Percentiles rank a stretch among this genome's conserved stretches.
phyloP scores from a whole-genome alignment of 768 basidiomycete species.

The Cubamyces lactineus region DNA sequence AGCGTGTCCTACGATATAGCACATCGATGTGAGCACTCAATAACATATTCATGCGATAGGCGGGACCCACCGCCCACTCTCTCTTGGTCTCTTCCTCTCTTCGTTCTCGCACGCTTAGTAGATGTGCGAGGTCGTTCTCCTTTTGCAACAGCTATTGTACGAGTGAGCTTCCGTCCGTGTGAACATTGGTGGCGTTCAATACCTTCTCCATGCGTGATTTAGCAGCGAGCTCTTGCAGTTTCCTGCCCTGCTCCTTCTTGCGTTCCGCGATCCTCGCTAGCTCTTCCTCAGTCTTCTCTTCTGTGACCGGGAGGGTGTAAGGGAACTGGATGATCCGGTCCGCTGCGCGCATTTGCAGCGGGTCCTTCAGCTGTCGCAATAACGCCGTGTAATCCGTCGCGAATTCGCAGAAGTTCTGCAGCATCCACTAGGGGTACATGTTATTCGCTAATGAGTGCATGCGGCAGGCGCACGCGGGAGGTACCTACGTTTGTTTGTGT shows the following conservation, averaged over 20 bases:
- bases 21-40: not conserved
- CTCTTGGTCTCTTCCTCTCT: constrained; percentile 62
- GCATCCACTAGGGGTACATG: constrained; percentile 71
- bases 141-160: constrained; percentile 65
- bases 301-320: constrained; percentile 58
- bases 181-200: not conserved
- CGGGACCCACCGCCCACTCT: constrained; percentile 68
- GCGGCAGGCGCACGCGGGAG: not conserved
- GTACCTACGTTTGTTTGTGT: constrained; percentile 72
- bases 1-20: constrained; percentile 51
- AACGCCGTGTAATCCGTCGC: constrained; percentile 72
- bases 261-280: constrained; percentile 76
- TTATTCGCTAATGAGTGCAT: not conserved
- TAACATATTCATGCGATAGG: not conserved
- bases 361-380: constrained; percentile 69
- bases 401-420: constrained; percentile 85
- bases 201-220: constrained; percentile 88
- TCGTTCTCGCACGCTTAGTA: constrained; percentile 65
- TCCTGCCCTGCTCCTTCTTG: constrained; percentile 81
- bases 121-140: constrained; percentile 70
- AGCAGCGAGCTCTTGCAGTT: constrained; percentile 90
- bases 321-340: constrained; percentile 90
- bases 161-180: not conserved
- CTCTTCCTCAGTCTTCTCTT: constrained; percentile 94
- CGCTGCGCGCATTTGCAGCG: constrained; percentile 59